Evolutionary conservation across 2,329 filamentous ascomycete species (phyloP).

Genomic region (Sclerotinia nivalis): DNA sequence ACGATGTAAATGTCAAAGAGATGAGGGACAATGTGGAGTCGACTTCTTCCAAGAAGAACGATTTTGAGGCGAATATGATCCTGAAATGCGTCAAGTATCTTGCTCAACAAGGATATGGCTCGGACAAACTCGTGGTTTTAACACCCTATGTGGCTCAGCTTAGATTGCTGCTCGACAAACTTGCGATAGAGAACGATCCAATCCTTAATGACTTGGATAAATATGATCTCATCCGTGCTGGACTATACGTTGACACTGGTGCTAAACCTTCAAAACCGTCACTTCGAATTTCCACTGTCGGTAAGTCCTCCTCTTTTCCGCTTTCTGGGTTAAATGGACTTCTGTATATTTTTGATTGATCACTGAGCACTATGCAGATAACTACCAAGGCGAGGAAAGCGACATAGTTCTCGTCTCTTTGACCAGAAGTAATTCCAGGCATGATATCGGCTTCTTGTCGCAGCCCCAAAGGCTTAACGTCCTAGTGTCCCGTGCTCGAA

Average conservation of each 20-base stretch:
- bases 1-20: conserved; percentile 49
- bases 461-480: conserved; percentile 69
- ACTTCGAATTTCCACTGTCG: conserved; percentile 68
- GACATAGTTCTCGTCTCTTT: conserved; percentile 70
- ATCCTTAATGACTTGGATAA: conserved; percentile 69
- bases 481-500: conserved; percentile 64
- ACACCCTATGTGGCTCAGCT: conserved; percentile 74
- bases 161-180: conserved; percentile 52
- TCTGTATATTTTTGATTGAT: not conserved
- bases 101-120: conserved; percentile 69
- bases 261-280: conserved; percentile 53
- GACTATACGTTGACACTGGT: conserved; percentile 52
- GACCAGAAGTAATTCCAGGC: conserved; percentile 62
- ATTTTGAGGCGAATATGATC: conserved; percentile 66
- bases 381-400: conserved; percentile 77
- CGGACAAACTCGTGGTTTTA: conserved; percentile 64
- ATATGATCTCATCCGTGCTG: conserved; percentile 61
- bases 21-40: conserved; percentile 49
- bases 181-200: conserved; percentile 61
- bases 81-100: conserved; percentile 66
- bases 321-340: not conserved
- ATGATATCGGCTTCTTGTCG: conserved; percentile 71
- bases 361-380: conserved; percentile 51
- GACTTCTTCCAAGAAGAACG: conserved; percentile 59
- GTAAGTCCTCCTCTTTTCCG: conserved; percentile 46